Evolutionary conservation across 2,329 filamentous ascomycete species (phyloP), one percentile per base, ranked within the genome.

Genomic region (Trichoderma breve): DNA sequence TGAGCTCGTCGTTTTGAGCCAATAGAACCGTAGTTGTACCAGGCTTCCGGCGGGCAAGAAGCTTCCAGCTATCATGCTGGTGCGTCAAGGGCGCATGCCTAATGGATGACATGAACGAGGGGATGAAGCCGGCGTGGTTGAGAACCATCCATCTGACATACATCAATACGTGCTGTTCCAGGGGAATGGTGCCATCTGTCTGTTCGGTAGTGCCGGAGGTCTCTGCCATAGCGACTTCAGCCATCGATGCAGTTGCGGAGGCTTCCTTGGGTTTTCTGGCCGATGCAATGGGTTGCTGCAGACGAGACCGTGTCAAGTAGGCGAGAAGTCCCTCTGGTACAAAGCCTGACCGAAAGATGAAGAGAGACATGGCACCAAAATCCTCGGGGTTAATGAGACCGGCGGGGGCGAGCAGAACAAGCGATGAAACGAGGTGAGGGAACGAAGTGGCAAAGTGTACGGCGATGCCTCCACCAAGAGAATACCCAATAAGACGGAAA

Each of bases 341-440:
- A 58, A 87, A 75, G 18, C 86, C 87, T 7, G 85, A 85, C n/a
- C 81, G 83, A 80, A 89, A 90, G 66, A 90, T 76, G 69, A 88
- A 78, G 53, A 85, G 83, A 34, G 83, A 84, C 11, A 83, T 74
- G 47, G 81, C 79, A 26, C 86, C 87, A 73, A 90, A 88, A 75
- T 85, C 85, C 71, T 84, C 81, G 0, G 84, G 80, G 55, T 87
- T 83, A 74, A 97, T 88, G 58, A 97, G 84, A 0, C 95, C 95
- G 0, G 91, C 86, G 0, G 95, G 94, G 0, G 94, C 93, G 55
- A 98, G 86, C 6, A 97, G 87, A 12, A 96, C 85, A 26, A 98
- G 84, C 11, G 87, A 88, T 14, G 87, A 86, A 15, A 97, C 86
- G 71, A 95, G 83, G 62, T 88, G 79, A 0, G 93, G 92, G 78